Evolutionary conservation across 2,329 filamentous ascomycete species (phyloP).

Genomic region (Nothopassalora personata): DNA sequence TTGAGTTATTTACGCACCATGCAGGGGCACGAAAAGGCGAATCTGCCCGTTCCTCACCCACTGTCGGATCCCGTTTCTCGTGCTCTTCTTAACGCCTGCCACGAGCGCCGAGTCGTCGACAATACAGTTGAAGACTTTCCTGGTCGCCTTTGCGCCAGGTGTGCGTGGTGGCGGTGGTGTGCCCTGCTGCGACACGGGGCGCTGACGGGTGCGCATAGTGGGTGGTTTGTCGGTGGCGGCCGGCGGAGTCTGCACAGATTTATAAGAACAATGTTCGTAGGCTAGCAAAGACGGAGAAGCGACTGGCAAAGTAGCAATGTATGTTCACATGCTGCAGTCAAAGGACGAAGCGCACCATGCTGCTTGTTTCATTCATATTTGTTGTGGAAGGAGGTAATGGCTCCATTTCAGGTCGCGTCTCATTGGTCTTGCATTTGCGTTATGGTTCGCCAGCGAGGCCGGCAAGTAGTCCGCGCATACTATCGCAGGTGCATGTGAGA

Average conservation of each 20-base stretch:
- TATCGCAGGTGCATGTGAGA: neutral
- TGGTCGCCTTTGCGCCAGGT: slow-evolving; percentile 21
- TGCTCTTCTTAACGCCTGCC: slow-evolving; percentile 48
- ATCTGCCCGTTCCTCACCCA: slow-evolving; percentile 48
- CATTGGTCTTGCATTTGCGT: slow-evolving; percentile 1
- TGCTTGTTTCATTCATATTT: slow-evolving; percentile 3
- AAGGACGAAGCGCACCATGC: slow-evolving; percentile 4
- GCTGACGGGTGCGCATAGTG: slow-evolving; percentile 26
- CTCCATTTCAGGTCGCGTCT: neutral
- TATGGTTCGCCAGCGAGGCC: slow-evolving; percentile 6
- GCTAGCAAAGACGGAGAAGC: neutral
- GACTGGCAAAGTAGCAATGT: slow-evolving; percentile 2
- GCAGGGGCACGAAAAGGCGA: slow-evolving; percentile 47
- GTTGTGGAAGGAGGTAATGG: neutral
- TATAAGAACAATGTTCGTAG: slow-evolving; percentile 12
- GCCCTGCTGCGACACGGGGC: slow-evolving; percentile 27
- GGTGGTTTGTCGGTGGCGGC: slow-evolving; percentile 5
- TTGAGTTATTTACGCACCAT: slow-evolving; percentile 37
- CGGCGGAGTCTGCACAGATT: slow-evolving; percentile 4
- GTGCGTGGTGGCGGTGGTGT: slow-evolving; percentile 9
- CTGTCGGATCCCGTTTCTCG: slow-evolving; percentile 48
- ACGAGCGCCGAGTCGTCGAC: slow-evolving; percentile 49
- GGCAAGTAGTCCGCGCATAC: slow-evolving; percentile 3
- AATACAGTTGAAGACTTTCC: slow-evolving; percentile 51
- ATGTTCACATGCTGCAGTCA: neutral